Base-by-base conservation (phyloP, 228 moss, liverwort and hornwort species). In the Sphagnum fallax region DNA sequence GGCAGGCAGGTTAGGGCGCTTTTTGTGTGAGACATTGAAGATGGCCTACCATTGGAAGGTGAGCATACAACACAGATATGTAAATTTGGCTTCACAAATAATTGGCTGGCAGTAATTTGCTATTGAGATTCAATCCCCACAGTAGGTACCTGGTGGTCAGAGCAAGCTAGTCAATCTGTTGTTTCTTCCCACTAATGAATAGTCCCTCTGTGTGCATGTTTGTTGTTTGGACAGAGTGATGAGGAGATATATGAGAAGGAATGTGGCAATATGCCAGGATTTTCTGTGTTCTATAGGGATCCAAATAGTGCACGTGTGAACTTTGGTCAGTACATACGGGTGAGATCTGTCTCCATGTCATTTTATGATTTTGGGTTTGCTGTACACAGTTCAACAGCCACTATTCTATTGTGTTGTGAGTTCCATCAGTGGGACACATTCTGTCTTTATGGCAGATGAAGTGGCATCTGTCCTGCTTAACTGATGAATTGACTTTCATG, bases 41-140 rank as follows among this genome's bases (percentile, higher is more conserved):
- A 98, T 98, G 98, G 98, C 98, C 9, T 98, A 98, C 79, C 87
- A 92, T 70, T 98, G 98, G 98, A 98, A 98, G 97, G 97, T 91
- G 79, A 48, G 70, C 52, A 2, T n/a, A 51, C 49, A 52, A 32
- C 16, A 8, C 52, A 8, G 55, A 32, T 32, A 32, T 32, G 32
- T 32, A 32, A 32, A 32, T 32, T 32, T 32, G 32, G 32, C 32
- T 32, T 32, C 32, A 32, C 32, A 32, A 32, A 32, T 32, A 32
- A 32, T 32, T 32, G 32, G 32, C 2, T 32, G 32, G 32, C 32
- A 2, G 32, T 32, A 32, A 32, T 32, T 32, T 32, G 32, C 32
- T 32, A 32, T 32, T 32, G 32, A 32, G 32, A 32, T 32, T 32
- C 32, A 32, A 32, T 32, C 32, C 32, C 32, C 32, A 32, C 32